Percentiles rank a stretch among this genome's conserved stretches.
phyloP scores from a whole-genome alignment of 176 grass and related monocot genomes.

The Carex pumila region DNA sequence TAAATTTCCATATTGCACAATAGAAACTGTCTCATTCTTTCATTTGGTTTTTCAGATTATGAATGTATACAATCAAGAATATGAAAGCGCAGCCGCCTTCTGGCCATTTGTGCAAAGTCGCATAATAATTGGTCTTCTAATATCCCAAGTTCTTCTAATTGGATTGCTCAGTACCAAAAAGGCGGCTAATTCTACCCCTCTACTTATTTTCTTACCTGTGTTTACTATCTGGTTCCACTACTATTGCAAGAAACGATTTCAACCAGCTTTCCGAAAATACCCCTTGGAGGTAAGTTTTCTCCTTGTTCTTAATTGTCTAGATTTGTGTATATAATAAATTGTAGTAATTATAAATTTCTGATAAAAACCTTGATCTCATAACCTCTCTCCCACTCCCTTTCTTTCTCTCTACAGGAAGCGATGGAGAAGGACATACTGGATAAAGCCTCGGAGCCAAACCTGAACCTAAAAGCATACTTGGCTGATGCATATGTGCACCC shows the following conservation, averaged over 20 bases:
- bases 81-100: constrained; percentile 80
- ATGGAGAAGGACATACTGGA: constrained; percentile 92
- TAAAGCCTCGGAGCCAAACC: constrained; percentile 55
- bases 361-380: not conserved
- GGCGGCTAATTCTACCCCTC: constrained; percentile 77
- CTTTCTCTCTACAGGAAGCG: constrained; percentile 48
- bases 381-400: not conserved
- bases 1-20: not conserved
- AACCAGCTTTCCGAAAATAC: constrained; percentile 87
- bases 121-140: constrained; percentile 82
- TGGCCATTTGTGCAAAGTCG: constrained; percentile 88
- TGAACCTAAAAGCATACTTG: constrained; percentile 73
- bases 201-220: constrained; percentile 69
- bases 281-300: constrained; percentile 56
- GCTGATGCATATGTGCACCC: constrained; percentile 87
- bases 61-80: constrained; percentile 97
- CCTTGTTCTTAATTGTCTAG: not conserved
- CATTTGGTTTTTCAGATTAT: constrained; percentile 57
- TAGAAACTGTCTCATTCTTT: not conserved
- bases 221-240: constrained; percentile 89
- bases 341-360: not conserved
- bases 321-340: not conserved
- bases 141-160: constrained; percentile 68
- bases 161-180: constrained; percentile 79
- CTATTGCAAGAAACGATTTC: constrained; percentile 91